These are phyloP conservation scores for Paxillus involutus DNA, from an alignment of 768 basidiomycete genomes.

Conservation along the genomic window DNA sequence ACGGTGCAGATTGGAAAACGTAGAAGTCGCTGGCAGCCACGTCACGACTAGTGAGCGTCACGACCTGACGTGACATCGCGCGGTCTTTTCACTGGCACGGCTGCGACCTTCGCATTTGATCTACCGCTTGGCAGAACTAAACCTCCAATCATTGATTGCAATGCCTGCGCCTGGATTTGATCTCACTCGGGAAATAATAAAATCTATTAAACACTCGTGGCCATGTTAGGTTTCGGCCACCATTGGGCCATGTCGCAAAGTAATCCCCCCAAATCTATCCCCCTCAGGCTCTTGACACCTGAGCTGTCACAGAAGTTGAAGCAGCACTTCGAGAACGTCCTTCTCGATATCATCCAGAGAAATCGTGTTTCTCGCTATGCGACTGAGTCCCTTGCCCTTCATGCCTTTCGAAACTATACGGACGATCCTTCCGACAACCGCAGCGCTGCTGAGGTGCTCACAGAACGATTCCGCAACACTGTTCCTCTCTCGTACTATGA, in stretches of 20 bases:
- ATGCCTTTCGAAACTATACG: neutral
- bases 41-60: too few relatives aligned
- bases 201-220: too few relatives aligned
- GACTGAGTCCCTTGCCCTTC: neutral
- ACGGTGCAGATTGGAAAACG: too few relatives aligned
- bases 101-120: too few relatives aligned
- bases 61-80: too few relatives aligned
- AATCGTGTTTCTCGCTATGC: neutral
- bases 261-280: neutral
- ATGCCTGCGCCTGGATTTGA: too few relatives aligned
- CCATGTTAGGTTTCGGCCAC: neutral
- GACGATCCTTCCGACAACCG: neutral
- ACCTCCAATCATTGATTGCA: too few relatives aligned
- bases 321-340: neutral
- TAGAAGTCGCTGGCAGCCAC: too few relatives aligned
- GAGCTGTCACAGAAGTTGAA: neutral
- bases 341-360: neutral
- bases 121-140: too few relatives aligned
- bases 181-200: too few relatives aligned
- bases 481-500: constrained; percentile 4
- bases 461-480: neutral
- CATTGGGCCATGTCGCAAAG: neutral
- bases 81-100: too few relatives aligned
- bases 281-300: neutral
- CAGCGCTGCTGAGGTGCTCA: neutral